Conservation (phyloP, 179 eudicot genomes). For the Silene coronaria region DNA sequence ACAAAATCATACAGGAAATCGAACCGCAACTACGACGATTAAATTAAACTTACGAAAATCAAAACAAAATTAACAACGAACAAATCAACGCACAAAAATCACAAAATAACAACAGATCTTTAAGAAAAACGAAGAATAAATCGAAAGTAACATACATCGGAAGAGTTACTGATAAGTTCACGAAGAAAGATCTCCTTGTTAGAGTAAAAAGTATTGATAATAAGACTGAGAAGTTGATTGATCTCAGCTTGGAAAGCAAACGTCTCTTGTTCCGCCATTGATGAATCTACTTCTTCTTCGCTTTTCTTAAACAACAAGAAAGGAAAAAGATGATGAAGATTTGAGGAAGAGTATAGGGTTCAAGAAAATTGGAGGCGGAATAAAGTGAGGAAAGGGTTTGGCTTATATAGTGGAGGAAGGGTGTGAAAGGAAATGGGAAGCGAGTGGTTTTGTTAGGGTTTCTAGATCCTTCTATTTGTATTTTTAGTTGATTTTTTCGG, state of each 20-base stretch:
- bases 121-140: neutral
- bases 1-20: neutral
- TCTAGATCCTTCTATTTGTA: constrained; percentile 42
- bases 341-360: constrained; percentile 10
- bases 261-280: constrained; percentile 53
- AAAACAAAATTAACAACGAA: neutral
- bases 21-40: too few species aligned
- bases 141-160: constrained; percentile 41
- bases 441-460: constrained; percentile 32
- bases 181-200: constrained; percentile 62
- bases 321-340: neutral
- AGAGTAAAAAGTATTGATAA: constrained; percentile 53
- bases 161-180: constrained; percentile 50
- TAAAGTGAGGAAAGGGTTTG: neutral
- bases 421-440: neutral
- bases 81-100: too few species aligned
- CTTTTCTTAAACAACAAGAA: neutral
- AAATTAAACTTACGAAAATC: too few species aligned
- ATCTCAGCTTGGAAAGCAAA: constrained; percentile 64
- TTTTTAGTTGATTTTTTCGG: neutral
- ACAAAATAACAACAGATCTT: too few species aligned
- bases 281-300: neutral
- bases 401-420: constrained; percentile 14
- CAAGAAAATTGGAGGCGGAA: constrained; percentile 18
- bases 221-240: constrained; percentile 51